Base-by-base conservation (phyloP, 2,329 filamentous ascomycete species). In the Ascochyta clinopodiicola region DNA sequence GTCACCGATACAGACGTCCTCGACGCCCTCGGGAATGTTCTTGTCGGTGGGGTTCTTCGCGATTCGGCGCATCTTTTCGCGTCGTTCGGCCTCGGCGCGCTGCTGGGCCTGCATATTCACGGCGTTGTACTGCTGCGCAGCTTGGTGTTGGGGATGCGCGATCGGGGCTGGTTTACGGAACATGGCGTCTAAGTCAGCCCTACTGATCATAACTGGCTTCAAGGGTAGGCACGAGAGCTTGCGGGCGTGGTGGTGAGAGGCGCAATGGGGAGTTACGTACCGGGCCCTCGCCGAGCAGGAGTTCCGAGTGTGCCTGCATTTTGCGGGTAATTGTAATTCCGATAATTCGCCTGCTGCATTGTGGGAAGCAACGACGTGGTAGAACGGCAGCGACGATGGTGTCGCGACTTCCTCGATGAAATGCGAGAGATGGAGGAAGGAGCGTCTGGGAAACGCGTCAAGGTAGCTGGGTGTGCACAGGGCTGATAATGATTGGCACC, bases 1-100 rank as follows among this genome's bases (percentile, higher is more conserved):
- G 74, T 96, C 90, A 60, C 90, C 92, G 61, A 96, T 86, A 58
- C 92, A 86, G 61, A 89, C 85, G 43, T 92, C 88, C 66, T 77
- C 93, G 39, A 96, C 84, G 51, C 91, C 92, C 62, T 98, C 93
- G 35, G 95, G 93, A 24, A 99, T 87, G 68, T 92, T 95, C 82
- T 92, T 96, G 77, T 99, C 95, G 55, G 92, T 97, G 1, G 95
- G 95, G 77, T 94, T 96, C 72, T 88, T 87, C 71, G 91, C 92
- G 65, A 91, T 87, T 58, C 92, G 87, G 75, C 93, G 92, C 40
- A 89, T 87, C 60, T 86, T 82, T 73, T 91, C 88, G 63, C 81
- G 83, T 39, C 86, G 85, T 62, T 82, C 77, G 51, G 74, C 64
- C 43, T 77, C 75, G 57, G 77, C 78, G 53, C 77, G 74, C 55